Evolutionary conservation across 495 filamentous ascomycete genomes (phyloP).

Genomic region (Hypoxylon perforatum): DNA sequence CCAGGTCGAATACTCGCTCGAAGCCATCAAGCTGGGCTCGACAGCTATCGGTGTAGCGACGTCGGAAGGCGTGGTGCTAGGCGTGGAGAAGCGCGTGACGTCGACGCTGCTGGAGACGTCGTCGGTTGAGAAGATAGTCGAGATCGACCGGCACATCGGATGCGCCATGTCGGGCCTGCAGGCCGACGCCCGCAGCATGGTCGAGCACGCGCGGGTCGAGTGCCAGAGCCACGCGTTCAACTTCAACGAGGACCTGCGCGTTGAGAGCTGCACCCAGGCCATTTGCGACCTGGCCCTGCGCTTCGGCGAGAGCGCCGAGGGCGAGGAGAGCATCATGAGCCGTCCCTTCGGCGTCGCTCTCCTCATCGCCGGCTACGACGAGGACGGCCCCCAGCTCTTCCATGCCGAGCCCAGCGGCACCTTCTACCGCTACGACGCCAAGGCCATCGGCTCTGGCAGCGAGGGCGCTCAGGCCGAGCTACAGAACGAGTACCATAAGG

Average conservation of each 20-base stretch:
- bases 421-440: conserved; percentile 98
- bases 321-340: conserved; percentile 98
- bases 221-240: conserved; percentile 96
- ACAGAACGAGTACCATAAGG: conserved; percentile 98
- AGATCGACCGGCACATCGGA: conserved; percentile 97
- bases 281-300: conserved; percentile 97
- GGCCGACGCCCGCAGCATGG: conserved; percentile 94
- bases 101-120: conserved; percentile 95
- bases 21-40: conserved; percentile 99
- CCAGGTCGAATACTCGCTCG: conserved; percentile 99
- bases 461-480: conserved; percentile 97
- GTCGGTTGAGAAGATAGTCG: conserved; percentile 98
- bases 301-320: conserved; percentile 97
- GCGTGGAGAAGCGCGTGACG: conserved; percentile 98
- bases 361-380: conserved; percentile 95
- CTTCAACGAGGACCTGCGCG: conserved; percentile 91
- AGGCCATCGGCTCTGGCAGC: conserved; percentile 95
- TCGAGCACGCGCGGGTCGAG: conserved; percentile 98
- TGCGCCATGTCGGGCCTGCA: conserved; percentile 98
- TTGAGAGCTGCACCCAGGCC: conserved; percentile 98
- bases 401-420: conserved; percentile 98
- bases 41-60: conserved; percentile 98
- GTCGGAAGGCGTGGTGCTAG: conserved; percentile 90
- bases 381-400: conserved; percentile 96
- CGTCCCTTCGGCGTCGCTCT: conserved; percentile 96